Evolutionary conservation across 495 filamentous ascomycete genomes (phyloP).

Genomic region (Xylaria longipes): DNA sequence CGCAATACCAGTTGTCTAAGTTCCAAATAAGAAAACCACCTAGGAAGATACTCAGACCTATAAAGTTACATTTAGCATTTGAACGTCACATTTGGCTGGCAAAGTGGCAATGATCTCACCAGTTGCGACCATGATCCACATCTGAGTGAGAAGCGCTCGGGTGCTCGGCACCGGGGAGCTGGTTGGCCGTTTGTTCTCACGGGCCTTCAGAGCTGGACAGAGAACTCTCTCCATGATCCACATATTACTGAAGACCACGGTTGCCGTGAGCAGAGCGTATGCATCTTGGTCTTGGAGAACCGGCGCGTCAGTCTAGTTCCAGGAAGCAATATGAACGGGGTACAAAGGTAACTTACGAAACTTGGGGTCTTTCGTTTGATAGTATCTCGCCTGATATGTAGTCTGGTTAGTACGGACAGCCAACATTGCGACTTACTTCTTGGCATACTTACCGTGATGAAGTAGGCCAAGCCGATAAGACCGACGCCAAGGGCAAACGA

Average conservation of each 20-base stretch:
- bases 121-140: conserved; percentile 59
- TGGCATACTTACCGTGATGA: conserved; percentile 70
- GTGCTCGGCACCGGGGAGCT: conserved; percentile 57
- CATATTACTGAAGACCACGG: conserved; percentile 81
- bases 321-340: too few species aligned
- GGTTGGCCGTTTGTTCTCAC: conserved; percentile 57
- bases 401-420: conserved; percentile 31
- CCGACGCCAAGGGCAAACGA: conserved; percentile 63
- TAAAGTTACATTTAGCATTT: conserved; percentile 7
- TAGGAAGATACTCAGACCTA: conserved; percentile 76
- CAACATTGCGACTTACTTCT: not conserved
- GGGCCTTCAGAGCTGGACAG: conserved; percentile 60
- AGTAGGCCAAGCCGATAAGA: conserved; percentile 70
- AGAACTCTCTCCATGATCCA: conserved; percentile 88
- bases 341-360: conserved; percentile 58
- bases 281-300: conserved; percentile 69
- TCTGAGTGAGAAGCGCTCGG: conserved; percentile 78
- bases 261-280: conserved; percentile 79
- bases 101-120: conserved; percentile 38
- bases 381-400: conserved; percentile 72
- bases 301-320: not conserved
- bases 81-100: not conserved
- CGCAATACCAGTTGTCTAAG: conserved; percentile 84
- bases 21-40: conserved; percentile 88
- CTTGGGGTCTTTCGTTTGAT: conserved; percentile 86